phyloP scores from a whole-genome alignment of 305 asterid species.

The Solanum aculeatissimum region DNA sequence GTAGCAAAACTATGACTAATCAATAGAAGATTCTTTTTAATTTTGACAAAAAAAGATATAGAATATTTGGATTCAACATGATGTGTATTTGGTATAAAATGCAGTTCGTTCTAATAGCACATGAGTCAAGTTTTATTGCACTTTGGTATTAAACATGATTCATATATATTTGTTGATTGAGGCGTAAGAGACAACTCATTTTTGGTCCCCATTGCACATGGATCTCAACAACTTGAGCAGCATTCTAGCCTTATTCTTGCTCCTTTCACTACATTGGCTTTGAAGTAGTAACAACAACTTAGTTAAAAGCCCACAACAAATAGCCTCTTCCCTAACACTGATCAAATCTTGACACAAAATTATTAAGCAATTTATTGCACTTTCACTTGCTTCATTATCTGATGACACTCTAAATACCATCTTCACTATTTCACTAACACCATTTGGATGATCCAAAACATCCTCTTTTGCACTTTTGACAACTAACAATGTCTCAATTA shows the following conservation, averaged over 20 bases:
- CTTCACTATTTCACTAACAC: slow-evolving; percentile 27
- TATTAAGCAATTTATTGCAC: slow-evolving; percentile 30
- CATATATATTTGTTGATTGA: too few relatives aligned
- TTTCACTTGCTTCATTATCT: slow-evolving; percentile 40
- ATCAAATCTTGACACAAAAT: slow-evolving; percentile 21
- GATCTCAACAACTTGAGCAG: slow-evolving; percentile 36
- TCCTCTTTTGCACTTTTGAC: slow-evolving; percentile 12
- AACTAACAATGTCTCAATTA: slow-evolving; percentile 20
- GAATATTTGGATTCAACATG: background rate
- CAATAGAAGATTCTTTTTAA: background rate
- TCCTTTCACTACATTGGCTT: slow-evolving; percentile 40
- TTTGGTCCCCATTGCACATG: slow-evolving; percentile 13
- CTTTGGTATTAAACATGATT: too few relatives aligned
- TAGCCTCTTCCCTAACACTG: slow-evolving; percentile 29
- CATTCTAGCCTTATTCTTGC: slow-evolving; percentile 38
- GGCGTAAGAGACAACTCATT: background rate
- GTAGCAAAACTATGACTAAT: background rate
- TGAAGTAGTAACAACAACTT: slow-evolving; percentile 46
- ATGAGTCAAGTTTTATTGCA: background rate
- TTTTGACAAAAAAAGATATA: background rate
- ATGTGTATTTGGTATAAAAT: background rate
- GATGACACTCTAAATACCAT: slow-evolving; percentile 52
- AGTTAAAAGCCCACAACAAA: slow-evolving; percentile 31
- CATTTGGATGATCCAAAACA: slow-evolving; percentile 11
- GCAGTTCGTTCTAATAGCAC: background rate